Conservation (phyloP, 2,329 filamentous ascomycete genomes). For the Aureobasidium lini region DNA sequence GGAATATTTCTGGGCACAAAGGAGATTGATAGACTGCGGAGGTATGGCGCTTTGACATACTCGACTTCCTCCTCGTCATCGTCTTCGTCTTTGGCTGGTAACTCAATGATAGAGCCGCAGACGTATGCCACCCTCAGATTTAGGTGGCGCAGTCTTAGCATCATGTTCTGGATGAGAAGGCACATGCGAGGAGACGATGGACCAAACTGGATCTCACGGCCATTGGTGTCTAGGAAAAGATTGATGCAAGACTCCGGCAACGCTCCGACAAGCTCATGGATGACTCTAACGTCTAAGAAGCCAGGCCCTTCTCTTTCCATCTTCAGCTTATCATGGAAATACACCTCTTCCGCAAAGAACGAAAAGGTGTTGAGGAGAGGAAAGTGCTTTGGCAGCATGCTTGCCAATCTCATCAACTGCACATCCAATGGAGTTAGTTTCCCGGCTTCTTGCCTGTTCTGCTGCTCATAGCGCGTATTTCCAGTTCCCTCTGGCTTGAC, state of each 20-base stretch:
- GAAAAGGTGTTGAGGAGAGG: neutral
- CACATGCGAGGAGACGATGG: neutral
- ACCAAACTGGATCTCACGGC: neutral
- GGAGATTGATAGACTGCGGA: neutral
- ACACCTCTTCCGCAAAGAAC: neutral
- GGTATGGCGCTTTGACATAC: neutral
- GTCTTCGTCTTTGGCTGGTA: neutral
- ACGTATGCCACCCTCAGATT: neutral
- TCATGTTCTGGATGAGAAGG: neutral
- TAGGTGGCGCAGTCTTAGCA: neutral
- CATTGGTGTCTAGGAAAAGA: neutral
- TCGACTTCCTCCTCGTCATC: neutral
- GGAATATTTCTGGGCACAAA: neutral
- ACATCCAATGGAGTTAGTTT: neutral
- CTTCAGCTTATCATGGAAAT: neutral
- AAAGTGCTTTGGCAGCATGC: neutral
- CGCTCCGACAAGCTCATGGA: neutral
- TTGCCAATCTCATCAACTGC: neutral
- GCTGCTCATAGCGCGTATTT: neutral
- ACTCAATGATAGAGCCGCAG: neutral
- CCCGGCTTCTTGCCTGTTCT: neutral
- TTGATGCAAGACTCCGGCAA: neutral
- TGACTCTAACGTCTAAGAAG: neutral
- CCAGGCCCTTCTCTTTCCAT: neutral
- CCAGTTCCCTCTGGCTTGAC: neutral